Conservation (phyloP, 2,329 filamentous ascomycete genomes). For the Chlorencoelia australis region DNA sequence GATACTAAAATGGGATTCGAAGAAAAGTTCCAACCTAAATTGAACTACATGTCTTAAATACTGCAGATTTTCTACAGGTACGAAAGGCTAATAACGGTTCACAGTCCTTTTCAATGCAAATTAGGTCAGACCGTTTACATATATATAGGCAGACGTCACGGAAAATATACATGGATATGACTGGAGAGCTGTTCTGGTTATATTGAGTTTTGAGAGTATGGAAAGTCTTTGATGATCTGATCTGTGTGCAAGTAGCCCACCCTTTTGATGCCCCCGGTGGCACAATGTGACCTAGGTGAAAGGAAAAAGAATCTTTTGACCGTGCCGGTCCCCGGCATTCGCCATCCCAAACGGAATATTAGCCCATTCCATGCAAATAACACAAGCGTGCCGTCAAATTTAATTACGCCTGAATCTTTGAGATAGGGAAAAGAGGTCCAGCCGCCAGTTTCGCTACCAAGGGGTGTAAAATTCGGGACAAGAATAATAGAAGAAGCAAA, state of each 20-base stretch:
- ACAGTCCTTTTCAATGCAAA: no score
- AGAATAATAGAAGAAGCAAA: conserved; percentile 26
- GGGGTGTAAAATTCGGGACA: conserved; percentile 24
- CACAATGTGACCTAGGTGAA: conserved; percentile 19
- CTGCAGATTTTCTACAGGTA: no score
- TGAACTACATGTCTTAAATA: no score
- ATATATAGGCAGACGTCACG: no score
- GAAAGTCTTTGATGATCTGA: conserved; percentile 26
- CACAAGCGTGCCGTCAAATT: conserved; percentile 25
- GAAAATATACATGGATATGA: no score
- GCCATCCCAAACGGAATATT: conserved; percentile 23
- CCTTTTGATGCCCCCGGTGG: conserved; percentile 25
- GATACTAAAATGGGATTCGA: no score
- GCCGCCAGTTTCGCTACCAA: conserved; percentile 18
- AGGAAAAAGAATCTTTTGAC: conserved; percentile 27
- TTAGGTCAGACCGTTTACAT: no score
- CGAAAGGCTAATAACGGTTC: no score
- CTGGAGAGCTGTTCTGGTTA: no score
- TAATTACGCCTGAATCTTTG: conserved; percentile 28
- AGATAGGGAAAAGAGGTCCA: conserved; percentile 25
- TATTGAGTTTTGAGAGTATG: no score
- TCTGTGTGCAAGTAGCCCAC: conserved; percentile 19
- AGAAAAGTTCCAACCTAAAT: no score
- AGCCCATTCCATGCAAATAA: conserved; percentile 28
- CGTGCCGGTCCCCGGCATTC: conserved; percentile 23